Conservation (phyloP, 352 stramenopile species). For the Globisporangium mamillatum region DNA sequence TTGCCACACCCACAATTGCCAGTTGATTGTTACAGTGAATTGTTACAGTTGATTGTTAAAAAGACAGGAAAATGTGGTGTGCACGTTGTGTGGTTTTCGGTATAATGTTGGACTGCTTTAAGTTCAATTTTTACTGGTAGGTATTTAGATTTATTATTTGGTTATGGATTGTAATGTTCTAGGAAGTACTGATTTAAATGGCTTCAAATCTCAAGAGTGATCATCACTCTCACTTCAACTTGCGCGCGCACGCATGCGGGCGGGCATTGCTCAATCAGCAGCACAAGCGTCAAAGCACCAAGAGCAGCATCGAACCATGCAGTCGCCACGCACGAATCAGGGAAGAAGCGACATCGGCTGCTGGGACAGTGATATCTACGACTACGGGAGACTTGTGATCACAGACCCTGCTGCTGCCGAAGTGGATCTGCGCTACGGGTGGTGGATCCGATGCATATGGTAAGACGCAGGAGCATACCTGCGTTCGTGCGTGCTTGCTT, state of each 20-base stretch:
- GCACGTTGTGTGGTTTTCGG: too few relatives aligned
- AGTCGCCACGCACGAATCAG: background rate
- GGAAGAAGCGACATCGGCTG: background rate
- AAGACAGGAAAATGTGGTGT: too few relatives aligned
- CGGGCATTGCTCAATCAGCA: conserved; percentile 6
- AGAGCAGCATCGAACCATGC: background rate
- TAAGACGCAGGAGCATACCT: conserved; percentile 1
- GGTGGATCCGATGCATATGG: conserved; percentile 57
- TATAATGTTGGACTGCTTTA: too few relatives aligned
- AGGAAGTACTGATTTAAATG: too few relatives aligned
- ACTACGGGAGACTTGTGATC: conserved; percentile 41
- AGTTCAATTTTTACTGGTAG: too few relatives aligned
- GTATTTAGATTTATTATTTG: too few relatives aligned
- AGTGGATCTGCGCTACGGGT: conserved; percentile 39
- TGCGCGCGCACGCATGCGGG: conserved; percentile 7
- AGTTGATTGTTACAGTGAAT: too few relatives aligned
- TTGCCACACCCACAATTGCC: too few relatives aligned
- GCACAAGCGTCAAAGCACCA: background rate
- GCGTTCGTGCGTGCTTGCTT: background rate
- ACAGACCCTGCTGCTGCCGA: conserved; percentile 32
- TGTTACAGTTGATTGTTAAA: too few relatives aligned
- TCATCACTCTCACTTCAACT: conserved; percentile 10
- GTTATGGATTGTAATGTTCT: too few relatives aligned
- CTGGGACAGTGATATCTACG: conserved; percentile 48
- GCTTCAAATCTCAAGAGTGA: too few relatives aligned